Base-by-base conservation (phyloP, 148 eudicot species). In the Cornus kousa region DNA sequence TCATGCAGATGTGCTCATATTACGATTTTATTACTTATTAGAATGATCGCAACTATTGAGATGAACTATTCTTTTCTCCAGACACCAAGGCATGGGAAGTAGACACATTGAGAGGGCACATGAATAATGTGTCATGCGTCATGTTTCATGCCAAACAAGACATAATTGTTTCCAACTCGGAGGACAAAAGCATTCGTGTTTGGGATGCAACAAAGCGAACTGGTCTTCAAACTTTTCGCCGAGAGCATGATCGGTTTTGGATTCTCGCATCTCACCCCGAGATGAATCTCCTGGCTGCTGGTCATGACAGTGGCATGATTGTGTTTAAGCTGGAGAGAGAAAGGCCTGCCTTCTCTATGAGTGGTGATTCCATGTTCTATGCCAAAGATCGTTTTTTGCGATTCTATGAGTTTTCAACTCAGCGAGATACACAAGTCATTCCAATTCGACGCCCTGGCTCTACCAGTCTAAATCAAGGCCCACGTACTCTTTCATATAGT, bases 41-140 rank as follows among this genome's bases (percentile, higher is more conserved):
- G 35, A 39, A 67, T 22, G 9, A 28, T 48, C 23, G 31, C 32
- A 46, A 4, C 40, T 50, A 14, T 76, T 76, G 43, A 68, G 65
- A 23, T n/a, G 50, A 24, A 14, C 72, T 48, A 4, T 66, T 72
- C 2, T 53, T 46, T 31, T 76, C 16, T 68, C 74, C 93, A 95
- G 99, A 95, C 86, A 91, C 99, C 19, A 95, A 95, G 88, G 97
- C 99, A 37, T 95, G 99, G 99, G 99, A 95, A 78, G 99, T 95
- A 77, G 99, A 91, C 80, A 90, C 97, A 5, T 82, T 93, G 77
- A 91, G 98, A 78, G 98, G 98, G 62, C 98, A 95, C 89, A 95
- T 90, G 98, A 95, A 95, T 81, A 95, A 95, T 77, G 97, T 95
- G 57, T 95, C 99, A 20, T 89, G 92, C 81, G 99, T 92, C 73